A percentile compares a stretch with the other conserved stretches of the same genome.
These are phyloP conservation scores for Rhizopus delemar DNA, from an alignment of 371 early-diverging fungal species.

Conservation along the genomic window DNA sequence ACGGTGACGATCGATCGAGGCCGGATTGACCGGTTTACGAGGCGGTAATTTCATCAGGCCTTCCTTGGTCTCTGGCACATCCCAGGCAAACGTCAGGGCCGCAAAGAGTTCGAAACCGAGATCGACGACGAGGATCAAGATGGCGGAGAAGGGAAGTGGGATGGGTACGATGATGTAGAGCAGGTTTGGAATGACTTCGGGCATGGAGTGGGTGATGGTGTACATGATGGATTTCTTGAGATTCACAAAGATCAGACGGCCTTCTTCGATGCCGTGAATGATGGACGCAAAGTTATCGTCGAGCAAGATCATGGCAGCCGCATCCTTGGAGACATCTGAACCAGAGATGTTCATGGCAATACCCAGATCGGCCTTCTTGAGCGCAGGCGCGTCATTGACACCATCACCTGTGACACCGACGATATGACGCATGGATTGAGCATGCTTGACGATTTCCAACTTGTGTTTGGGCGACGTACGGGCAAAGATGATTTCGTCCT, in stretches of 20 bases:
- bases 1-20: constrained; percentile 69
- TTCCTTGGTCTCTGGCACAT: constrained; percentile 75
- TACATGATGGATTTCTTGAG: constrained; percentile 93
- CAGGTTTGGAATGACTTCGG: constrained; percentile 81
- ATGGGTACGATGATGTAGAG: constrained; percentile 86
- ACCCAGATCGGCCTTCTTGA: constrained; percentile 96
- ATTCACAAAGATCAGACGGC: constrained; percentile 93
- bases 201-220: constrained; percentile 87
- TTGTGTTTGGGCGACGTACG: constrained; percentile 59
- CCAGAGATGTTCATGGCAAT: constrained; percentile 96
- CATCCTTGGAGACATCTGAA: constrained; percentile 95
- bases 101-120: constrained; percentile 90
- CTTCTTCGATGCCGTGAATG: constrained; percentile 89
- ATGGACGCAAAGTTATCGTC: constrained; percentile 95
- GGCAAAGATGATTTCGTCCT: constrained; percentile 53
- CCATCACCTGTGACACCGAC: constrained; percentile 88
- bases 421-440: constrained; percentile 44
- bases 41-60: constrained; percentile 89
- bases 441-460: constrained; percentile 40
- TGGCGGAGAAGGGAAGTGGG: constrained; percentile 80
- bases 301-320: constrained; percentile 94
- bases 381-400: constrained; percentile 92
- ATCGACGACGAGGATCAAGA: constrained; percentile 90
- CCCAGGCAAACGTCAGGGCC: constrained; percentile 93
- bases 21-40: constrained; percentile 82